Percentiles rank a stretch among this genome's conserved stretches.
These are phyloP conservation scores for Harrya chromipes DNA, from an alignment of 768 basidiomycete species.

Conservation along the genomic window DNA sequence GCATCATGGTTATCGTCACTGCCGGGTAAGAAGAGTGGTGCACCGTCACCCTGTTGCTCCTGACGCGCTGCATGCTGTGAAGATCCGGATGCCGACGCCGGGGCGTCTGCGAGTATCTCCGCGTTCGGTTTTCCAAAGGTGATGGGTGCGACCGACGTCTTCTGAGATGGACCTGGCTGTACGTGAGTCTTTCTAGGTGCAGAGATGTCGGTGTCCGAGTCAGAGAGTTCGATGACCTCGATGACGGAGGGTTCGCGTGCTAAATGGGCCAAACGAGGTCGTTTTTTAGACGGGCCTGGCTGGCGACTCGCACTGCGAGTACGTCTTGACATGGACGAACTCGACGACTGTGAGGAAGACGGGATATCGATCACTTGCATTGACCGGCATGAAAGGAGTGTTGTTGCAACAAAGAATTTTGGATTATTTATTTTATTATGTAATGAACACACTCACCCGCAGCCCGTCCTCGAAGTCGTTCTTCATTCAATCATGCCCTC, in stretches of 20 bases:
- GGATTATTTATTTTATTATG: conserved; percentile 8
- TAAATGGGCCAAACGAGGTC: not conserved
- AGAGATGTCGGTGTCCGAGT: conserved; percentile 43
- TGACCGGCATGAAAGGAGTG: not conserved
- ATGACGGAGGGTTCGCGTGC: conserved; percentile 9
- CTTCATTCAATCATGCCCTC: conserved; percentile 37
- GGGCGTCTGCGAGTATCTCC: conserved; percentile 7
- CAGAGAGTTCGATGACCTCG: conserved; percentile 50
- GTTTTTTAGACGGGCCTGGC: conserved; percentile 16
- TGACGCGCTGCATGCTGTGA: conserved; percentile 6
- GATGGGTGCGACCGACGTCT: not conserved
- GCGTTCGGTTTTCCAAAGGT: conserved; percentile 15
- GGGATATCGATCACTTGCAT: conserved; percentile 27
- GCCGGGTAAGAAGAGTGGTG: conserved; percentile 38
- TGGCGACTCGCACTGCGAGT: conserved; percentile 23
- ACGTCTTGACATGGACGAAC: conserved; percentile 6
- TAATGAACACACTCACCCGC: conserved; percentile 8
- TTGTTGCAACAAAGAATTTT: not conserved
- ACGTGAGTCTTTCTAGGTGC: conserved; percentile 1
- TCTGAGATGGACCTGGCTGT: conserved; percentile 1
- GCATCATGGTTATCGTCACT: conserved; percentile 32
- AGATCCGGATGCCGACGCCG: conserved; percentile 10
- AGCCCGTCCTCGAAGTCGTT: not conserved
- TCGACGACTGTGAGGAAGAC: conserved; percentile 24
- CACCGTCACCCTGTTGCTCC: not conserved